Evolutionary conservation across 768 basidiomycete genomes (phyloP), one percentile per base, ranked within the genome.

Genomic region (Saitozyma podzolica): DNA sequence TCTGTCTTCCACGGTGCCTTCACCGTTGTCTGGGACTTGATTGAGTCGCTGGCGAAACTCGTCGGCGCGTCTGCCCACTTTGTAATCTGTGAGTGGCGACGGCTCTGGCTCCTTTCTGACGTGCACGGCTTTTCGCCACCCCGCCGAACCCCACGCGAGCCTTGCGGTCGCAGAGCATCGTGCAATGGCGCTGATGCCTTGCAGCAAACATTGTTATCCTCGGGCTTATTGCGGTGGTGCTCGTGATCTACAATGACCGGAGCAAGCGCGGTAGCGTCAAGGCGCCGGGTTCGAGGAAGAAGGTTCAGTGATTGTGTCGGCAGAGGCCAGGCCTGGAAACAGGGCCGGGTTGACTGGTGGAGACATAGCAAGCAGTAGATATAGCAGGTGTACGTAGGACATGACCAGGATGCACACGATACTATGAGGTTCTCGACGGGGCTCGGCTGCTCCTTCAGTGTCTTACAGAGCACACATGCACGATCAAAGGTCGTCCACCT

Each of bases 171-270:
- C n/a, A 40, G n/a, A 0, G 29, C 48, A 11, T 8, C 29, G 8
- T 20, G 13, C 19, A 40, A 16, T 2, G 45, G 40, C 3, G 48
- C 62, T 57, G 39, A 55, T 45, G 16, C 3, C 40, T 29, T 48
- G 39, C 43, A 74, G 73, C 73, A 37, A 74, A 74, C 63, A 67
- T 74, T 42, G 53, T 74, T 29, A 54, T 74, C 41, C 40, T 74
- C 14, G 70, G 70, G 39, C 43, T 74, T 1, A 48, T 74, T 37
- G 58, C 50, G 6, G 42, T 69, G 14, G 68, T 45, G 3, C 54
- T 66, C 43, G 59, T 72, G 47, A 65, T 74, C 60, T 74, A 74
- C 59, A 61, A 56, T 14, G 69, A 74, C 63, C 51, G 73, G 29
- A 67, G 67, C 59, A 62, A 60, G 56, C 61, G 62, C 4, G 67